Evolutionary conservation across 2,329 filamentous ascomycete genomes (phyloP).

Genomic region (Shiraia bambusicola): DNA sequence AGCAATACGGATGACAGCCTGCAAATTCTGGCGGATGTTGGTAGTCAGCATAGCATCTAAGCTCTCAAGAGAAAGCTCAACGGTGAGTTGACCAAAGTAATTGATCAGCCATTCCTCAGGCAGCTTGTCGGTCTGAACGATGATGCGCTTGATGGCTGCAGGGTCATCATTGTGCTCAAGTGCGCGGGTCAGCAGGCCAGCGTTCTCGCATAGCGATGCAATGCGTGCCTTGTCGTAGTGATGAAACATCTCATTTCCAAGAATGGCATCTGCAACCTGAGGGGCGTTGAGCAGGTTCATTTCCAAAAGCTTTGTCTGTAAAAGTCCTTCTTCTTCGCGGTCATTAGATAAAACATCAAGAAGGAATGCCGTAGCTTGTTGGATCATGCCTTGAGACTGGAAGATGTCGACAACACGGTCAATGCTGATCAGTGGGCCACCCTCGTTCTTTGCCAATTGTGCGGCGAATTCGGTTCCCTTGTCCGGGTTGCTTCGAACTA

Average conservation of each 20-base stretch:
- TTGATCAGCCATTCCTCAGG: conserved; percentile 86
- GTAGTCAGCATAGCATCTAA: conserved; percentile 93
- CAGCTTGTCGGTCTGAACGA: conserved; percentile 83
- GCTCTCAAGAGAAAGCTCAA: conserved; percentile 92
- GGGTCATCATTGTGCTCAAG: conserved; percentile 94
- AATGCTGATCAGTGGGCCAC: conserved; percentile 83
- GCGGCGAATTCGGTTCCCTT: conserved; percentile 94
- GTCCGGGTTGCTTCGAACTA: conserved; percentile 81
- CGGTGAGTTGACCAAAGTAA: conserved; percentile 92
- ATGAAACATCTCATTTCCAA: conserved; percentile 98
- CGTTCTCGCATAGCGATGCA: conserved; percentile 88
- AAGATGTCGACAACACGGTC: conserved; percentile 97
- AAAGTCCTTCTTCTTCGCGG: conserved; percentile 84
- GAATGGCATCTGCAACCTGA: conserved; percentile 95
- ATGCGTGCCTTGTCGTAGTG: conserved; percentile 92
- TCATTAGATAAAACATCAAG: conserved; percentile 95
- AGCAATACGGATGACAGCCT: conserved; percentile 90
- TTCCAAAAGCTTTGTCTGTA: conserved; percentile 93
- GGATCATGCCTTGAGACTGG: conserved; percentile 96
- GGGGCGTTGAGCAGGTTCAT: conserved; percentile 98
- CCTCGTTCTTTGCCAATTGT: conserved; percentile 85
- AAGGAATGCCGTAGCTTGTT: conserved; percentile 96
- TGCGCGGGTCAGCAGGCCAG: conserved; percentile 70
- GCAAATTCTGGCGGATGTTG: conserved; percentile 96
- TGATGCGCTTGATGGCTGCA: conserved; percentile 82